Evolutionary conservation across 2,329 filamentous ascomycete genomes (phyloP).

Genomic region (Scedosporium dehoogii): DNA sequence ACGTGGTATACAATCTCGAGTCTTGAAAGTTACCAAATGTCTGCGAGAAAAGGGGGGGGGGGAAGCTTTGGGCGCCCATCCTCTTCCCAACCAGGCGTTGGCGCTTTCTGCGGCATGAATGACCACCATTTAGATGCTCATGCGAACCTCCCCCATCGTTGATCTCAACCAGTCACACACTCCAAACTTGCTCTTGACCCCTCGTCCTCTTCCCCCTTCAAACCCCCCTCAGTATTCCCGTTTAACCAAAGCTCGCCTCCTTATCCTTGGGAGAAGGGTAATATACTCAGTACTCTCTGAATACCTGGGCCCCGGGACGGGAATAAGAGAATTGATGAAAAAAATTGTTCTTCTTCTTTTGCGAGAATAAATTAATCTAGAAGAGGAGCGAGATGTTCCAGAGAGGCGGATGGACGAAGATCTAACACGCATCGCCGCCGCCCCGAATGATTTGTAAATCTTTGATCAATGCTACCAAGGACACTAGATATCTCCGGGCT

Average conservation of each 20-base stretch:
- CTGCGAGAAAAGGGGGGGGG: no score
- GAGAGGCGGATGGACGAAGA: no score
- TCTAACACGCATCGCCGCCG: background rate
- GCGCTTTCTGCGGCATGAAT: background rate
- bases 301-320: background rate
- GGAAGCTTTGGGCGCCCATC: no score
- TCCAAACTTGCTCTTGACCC: background rate
- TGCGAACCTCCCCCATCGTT: background rate
- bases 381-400: background rate
- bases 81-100: background rate
- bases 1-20: background rate
- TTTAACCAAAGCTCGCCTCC: no score
- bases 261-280: background rate
- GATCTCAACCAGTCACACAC: background rate
- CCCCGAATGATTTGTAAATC: background rate
- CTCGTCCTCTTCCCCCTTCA: background rate
- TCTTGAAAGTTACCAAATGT: no score
- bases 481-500: background rate
- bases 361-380: background rate
- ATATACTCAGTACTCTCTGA: background rate
- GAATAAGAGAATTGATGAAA: background rate
- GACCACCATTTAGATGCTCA: conserved; percentile 1
- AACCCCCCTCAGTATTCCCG: background rate
- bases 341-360: background rate
- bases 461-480: background rate